Evolutionary conservation across 2,329 filamentous ascomycete genomes (phyloP), one percentile per base, ranked within the genome.

Genomic region (Ophiostoma pallidulum): DNA sequence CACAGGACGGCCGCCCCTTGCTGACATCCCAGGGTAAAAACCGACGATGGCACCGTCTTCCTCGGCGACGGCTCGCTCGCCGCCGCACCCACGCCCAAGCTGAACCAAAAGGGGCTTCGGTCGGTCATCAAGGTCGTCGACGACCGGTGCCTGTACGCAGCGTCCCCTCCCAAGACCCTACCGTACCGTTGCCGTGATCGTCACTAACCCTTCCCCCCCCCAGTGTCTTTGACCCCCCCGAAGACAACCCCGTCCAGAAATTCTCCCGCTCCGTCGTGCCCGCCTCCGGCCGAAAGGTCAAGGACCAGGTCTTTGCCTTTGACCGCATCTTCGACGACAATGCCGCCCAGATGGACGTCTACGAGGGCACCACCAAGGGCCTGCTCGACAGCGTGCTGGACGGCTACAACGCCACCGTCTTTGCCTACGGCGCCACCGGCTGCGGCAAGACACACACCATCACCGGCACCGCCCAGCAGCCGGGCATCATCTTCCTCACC

Each of bases 361-460:
- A 97, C 71, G 92, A 97, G 64, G 77, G 86, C 13, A 97, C 92
- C 0, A 95, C 91, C 2, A 86, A 84, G 64, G 79, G 72, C 48
- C 77, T 98, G n/a, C 77, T 98, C 52, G 91, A 97, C 63, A 96
- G 84, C 62, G 90, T 98, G 14, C 74, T 98, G 50, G 90, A 98
- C 57, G 92, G 92, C 55, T 98, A 96, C 73, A 98, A 98, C 71
- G 92, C 92, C 41, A 98, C 92, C 0, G 92, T 98, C 4, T 98
- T 98, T 63, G 92, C 92, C 42, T 98, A 98, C 65, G 92, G 92
- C 57, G 92, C 92, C 33, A 98, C 92, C 1, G 92, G 92, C 33
- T 98, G 92, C 65, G 92, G 92, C 65, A 98, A 98, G 70, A 98
- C 92, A 20, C 92, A 98, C 65, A 98, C 92, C 9, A 98, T 98